These are phyloP conservation scores for Fusarium caatingaense DNA, from an alignment of 2,329 filamentous ascomycete species.

Conservation along the genomic window DNA sequence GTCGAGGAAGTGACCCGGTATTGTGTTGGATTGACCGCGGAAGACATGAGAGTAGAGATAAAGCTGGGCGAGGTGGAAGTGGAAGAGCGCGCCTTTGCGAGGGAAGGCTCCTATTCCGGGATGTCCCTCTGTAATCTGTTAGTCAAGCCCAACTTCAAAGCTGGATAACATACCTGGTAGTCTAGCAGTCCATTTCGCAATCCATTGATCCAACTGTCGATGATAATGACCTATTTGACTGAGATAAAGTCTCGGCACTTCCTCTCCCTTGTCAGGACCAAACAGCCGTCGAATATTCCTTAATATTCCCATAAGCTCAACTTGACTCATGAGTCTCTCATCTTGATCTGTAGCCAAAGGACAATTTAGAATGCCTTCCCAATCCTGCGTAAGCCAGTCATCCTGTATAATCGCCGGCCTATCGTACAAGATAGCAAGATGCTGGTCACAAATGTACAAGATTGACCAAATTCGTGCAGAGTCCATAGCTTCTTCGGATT, in stretches of 20 bases:
- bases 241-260: conserved; percentile 62
- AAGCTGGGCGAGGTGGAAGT: conserved; percentile 57
- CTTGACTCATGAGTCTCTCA: conserved; percentile 67
- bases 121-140: conserved; percentile 43
- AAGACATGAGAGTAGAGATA: conserved; percentile 57
- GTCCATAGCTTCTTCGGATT: conserved; percentile 60
- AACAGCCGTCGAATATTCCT: conserved; percentile 66
- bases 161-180: conserved; percentile 44
- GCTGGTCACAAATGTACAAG: conserved; percentile 71
- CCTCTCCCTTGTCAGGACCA: conserved; percentile 64
- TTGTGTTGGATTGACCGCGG: conserved; percentile 51
- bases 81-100: conserved; percentile 54
- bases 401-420: conserved; percentile 69
- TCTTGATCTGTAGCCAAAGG: conserved; percentile 65
- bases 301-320: conserved; percentile 68
- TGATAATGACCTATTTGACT: conserved; percentile 55
- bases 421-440: conserved; percentile 70
- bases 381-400: conserved; percentile 66
- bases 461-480: conserved; percentile 70
- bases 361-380: conserved; percentile 64
- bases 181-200: conserved; percentile 50
- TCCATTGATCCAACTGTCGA: conserved; percentile 54
- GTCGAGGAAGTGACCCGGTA: conserved; percentile 51
- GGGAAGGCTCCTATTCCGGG: conserved; percentile 54
- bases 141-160: fast-evolving